Conservation (phyloP, 2,329 filamentous ascomycete genomes). For the Ceratocystiopsis sp. region DNA sequence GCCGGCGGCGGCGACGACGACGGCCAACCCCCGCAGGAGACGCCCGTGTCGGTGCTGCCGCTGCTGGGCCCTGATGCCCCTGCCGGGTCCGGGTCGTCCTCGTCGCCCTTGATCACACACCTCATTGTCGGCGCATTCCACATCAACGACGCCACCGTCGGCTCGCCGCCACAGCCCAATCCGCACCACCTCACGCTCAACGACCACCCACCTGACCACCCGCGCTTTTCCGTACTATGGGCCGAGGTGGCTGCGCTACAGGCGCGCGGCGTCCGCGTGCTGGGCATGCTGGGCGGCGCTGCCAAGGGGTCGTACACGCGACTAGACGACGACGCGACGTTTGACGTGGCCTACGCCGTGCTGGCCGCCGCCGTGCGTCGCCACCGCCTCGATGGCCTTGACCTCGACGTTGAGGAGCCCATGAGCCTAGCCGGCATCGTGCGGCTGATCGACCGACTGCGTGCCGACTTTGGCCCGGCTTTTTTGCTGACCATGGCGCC, state of each 20-base stretch:
- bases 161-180: background rate
- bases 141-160: constrained; percentile 45
- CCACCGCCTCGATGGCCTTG: constrained; percentile 44
- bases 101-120: constrained; percentile 35
- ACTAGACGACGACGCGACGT: constrained; percentile 30
- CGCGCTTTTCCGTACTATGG: constrained; percentile 51
- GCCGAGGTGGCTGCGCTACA: constrained; percentile 53
- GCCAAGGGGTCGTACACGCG: constrained; percentile 52
- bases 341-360: constrained; percentile 54
- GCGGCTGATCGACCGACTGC: constrained; percentile 45
- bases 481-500: constrained; percentile 68
- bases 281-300: constrained; percentile 68
- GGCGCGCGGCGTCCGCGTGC: constrained; percentile 51
- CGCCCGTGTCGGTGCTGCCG: constrained; percentile 22
- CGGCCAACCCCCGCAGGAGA: constrained; percentile 10
- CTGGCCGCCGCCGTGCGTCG: constrained; percentile 42
- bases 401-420: constrained; percentile 59
- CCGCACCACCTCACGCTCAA: constrained; percentile 45
- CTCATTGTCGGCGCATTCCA: constrained; percentile 67
- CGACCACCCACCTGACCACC: constrained; percentile 48
- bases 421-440: constrained; percentile 48
- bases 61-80: constrained; percentile 13
- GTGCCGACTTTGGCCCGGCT: constrained; percentile 42
- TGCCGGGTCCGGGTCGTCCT: background rate
- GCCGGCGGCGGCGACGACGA: background rate